These are phyloP conservation scores for Botrytis byssoidea DNA, from an alignment of 2,329 filamentous ascomycete genomes.

Conservation along the genomic window DNA sequence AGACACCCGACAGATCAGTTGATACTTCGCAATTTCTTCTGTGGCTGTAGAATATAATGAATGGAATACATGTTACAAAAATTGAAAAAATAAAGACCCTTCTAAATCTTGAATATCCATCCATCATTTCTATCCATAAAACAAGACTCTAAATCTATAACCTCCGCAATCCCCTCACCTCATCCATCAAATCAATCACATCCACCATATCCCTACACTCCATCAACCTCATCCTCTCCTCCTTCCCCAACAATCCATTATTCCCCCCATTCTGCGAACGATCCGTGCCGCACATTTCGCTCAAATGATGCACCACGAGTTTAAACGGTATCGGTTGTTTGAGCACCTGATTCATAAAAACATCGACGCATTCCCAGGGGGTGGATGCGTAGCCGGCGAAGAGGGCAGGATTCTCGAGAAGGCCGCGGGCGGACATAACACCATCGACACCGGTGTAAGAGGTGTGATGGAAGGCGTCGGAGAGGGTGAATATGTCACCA, in stretches of 20 bases:
- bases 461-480: constrained; percentile 16
- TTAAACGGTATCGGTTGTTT: constrained; percentile 60
- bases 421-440: constrained; percentile 68
- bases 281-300: constrained; percentile 63
- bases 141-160: not conserved
- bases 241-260: constrained; percentile 53
- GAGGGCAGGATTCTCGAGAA: constrained; percentile 66
- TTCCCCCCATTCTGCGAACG: constrained; percentile 51
- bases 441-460: constrained; percentile 46
- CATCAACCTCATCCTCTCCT: constrained; percentile 53
- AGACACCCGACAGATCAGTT: not conserved
- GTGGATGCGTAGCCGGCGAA: constrained; percentile 55
- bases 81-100: not conserved
- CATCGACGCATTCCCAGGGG: constrained; percentile 61
- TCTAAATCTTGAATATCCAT: not conserved
- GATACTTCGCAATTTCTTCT: no score
- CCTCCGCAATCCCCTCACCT: constrained; percentile 40
- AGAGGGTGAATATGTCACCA: constrained; percentile 64
- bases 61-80: not conserved
- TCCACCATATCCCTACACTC: constrained; percentile 54
- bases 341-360: constrained; percentile 59
- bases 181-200: constrained; percentile 60
- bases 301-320: constrained; percentile 63
- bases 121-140: not conserved
- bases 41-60: constrained; percentile 3